phyloP scores from a whole-genome alignment of 805 yeast genomes.

The Saccharomycopsis olivae region DNA sequence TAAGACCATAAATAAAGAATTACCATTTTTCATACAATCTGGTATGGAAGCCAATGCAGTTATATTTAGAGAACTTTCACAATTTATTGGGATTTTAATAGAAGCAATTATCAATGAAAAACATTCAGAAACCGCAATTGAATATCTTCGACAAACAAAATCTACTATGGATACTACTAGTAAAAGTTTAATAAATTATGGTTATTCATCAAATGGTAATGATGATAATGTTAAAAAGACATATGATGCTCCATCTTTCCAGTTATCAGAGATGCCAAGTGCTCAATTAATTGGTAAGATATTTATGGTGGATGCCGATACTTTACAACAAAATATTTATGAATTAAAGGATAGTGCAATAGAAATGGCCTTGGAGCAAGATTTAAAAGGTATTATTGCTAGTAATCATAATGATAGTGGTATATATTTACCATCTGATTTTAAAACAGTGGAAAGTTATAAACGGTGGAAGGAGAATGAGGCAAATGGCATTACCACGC shows the following conservation, averaged over 20 bases:
- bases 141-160: slow-evolving; percentile 25
- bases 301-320: slow-evolving; percentile 37
- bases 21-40: slow-evolving; percentile 7
- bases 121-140: slow-evolving; percentile 27
- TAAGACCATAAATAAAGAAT: slow-evolving; percentile 8
- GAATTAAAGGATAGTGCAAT: slow-evolving; percentile 31
- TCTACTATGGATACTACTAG: not conserved
- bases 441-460: slow-evolving; percentile 26
- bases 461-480: slow-evolving; percentile 34
- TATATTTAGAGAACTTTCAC: slow-evolving; percentile 16
- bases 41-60: slow-evolving; percentile 2
- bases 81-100: slow-evolving; percentile 27
- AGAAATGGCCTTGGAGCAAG: slow-evolving; percentile 26
- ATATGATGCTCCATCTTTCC: slow-evolving; percentile 39
- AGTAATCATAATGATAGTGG: slow-evolving; percentile 24
- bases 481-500: slow-evolving; percentile 22
- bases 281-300: slow-evolving; percentile 36
- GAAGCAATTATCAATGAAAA: slow-evolving; percentile 24
- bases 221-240: slow-evolving; percentile 19
- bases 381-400: slow-evolving; percentile 20
- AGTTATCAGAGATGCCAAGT: slow-evolving; percentile 43
- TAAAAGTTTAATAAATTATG: not conserved
- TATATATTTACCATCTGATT: slow-evolving; percentile 27
- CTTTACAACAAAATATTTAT: slow-evolving; percentile 45
- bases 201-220: slow-evolving; percentile 25